These are phyloP conservation scores for Paramecium bursaria DNA, from an alignment of 73 alveolate genomes.

Conservation along the genomic window DNA sequence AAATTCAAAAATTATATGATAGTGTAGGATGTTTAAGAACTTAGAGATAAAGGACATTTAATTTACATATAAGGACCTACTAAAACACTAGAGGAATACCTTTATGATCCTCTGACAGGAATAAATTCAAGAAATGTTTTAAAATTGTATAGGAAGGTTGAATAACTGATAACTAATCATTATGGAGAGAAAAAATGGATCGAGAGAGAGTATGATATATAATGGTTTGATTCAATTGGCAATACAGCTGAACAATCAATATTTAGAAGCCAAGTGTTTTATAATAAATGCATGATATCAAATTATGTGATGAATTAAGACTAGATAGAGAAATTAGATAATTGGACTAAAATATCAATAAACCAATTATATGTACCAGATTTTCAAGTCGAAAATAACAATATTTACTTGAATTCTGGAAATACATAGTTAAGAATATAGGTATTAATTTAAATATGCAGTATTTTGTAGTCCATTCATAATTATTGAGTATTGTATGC, in stretches of 20 bases:
- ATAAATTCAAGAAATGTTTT: conserved; percentile 30
- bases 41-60: neutral
- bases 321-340: conserved; percentile 5
- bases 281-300: conserved; percentile 11
- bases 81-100: neutral
- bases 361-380: conserved; percentile 25
- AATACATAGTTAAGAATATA: conserved; percentile 35
- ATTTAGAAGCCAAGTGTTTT: neutral
- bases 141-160: conserved; percentile 53
- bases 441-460: neutral
- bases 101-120: conserved; percentile 20
- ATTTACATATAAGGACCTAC: conserved; percentile 43
- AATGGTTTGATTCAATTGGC: conserved; percentile 52
- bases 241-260: neutral
- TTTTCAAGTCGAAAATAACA: conserved; percentile 12
- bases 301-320: conserved; percentile 28
- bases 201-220: conserved; percentile 49
- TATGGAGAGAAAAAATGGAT: conserved; percentile 53
- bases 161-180: conserved; percentile 18
- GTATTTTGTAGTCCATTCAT: neutral
- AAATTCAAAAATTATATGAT: conserved; percentile 57
- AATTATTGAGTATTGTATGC: conserved; percentile 31
- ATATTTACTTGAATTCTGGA: conserved; percentile 24
- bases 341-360: conserved; percentile 6
- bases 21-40: conserved; percentile 23